A percentile compares a stretch with the other conserved stretches of the same genome.
Conservation (phyloP, 768 basidiomycete species). For the Suillus lakei region DNA sequence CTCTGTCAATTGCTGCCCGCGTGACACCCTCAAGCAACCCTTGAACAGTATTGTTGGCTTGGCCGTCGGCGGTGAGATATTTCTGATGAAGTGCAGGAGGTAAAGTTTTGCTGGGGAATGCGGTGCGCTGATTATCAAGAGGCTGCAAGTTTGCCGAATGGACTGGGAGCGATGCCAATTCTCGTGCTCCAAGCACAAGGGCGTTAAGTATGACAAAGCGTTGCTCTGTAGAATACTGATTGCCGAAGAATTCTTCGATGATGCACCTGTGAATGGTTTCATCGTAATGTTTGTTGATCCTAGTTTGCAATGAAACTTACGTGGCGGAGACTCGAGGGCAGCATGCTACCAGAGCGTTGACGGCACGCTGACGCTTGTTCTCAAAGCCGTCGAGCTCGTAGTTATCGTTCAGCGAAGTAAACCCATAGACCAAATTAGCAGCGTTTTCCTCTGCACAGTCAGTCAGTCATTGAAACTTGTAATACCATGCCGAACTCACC, state of each 20-base stretch:
- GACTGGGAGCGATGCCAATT: slow-evolving; percentile 62
- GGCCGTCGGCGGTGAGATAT: slow-evolving; percentile 54
- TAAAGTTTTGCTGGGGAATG: slow-evolving; percentile 84
- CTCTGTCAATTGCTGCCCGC: slow-evolving; percentile 62
- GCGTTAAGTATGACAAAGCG: slow-evolving; percentile 86
- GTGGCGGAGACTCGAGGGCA: slow-evolving; percentile 79
- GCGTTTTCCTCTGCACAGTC: slow-evolving; percentile 82
- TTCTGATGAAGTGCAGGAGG: slow-evolving; percentile 72
- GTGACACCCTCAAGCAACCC: slow-evolving; percentile 68
- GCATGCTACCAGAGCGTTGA: slow-evolving; percentile 82
- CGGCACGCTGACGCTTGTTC: slow-evolving; percentile 70
- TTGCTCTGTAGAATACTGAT: slow-evolving; percentile 88
- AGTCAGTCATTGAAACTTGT: slow-evolving; percentile 6
- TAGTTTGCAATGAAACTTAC: slow-evolving; percentile 50
- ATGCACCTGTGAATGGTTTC: slow-evolving; percentile 56
- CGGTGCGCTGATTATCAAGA: slow-evolving; percentile 38
- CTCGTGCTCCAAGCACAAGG: slow-evolving; percentile 83
- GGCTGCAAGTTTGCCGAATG: slow-evolving; percentile 33
- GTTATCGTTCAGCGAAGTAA: slow-evolving; percentile 80
- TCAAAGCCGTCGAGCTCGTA: slow-evolving; percentile 85
- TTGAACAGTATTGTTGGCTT: slow-evolving; percentile 49
- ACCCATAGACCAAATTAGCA: slow-evolving; percentile 73
- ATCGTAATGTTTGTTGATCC: neutral
- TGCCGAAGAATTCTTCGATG: slow-evolving; percentile 92
- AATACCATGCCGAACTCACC: slow-evolving; percentile 45